Evolutionary conservation across 164 flowering plant species (phyloP).

Genomic region (Amborella trichopoda): DNA sequence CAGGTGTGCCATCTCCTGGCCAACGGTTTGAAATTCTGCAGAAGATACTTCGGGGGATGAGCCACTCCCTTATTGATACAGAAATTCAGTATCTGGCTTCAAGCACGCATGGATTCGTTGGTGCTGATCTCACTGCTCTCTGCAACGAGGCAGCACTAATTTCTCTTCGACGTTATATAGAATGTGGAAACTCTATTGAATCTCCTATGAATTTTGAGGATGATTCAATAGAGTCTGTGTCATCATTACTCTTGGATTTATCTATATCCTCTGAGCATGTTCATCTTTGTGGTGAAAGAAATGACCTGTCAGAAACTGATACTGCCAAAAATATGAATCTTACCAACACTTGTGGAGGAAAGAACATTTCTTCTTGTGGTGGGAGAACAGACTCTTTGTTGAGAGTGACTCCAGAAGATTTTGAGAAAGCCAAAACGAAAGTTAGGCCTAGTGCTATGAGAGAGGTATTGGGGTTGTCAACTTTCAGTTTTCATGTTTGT

Average conservation of each 20-base stretch:
- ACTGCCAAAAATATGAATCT: slow-evolving; percentile 2
- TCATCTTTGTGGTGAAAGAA: slow-evolving; percentile 5
- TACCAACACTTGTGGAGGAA: not conserved
- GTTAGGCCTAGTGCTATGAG: slow-evolving; percentile 98
- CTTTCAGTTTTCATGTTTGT: too few species aligned
- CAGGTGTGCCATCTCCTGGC: slow-evolving; percentile 86
- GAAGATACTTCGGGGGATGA: slow-evolving; percentile 44
- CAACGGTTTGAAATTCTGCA: slow-evolving; percentile 70
- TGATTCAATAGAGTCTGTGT: slow-evolving; percentile 18
- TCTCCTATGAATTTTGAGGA: too few species aligned
- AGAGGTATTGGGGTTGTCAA: slow-evolving; percentile 92
- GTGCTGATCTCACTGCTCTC: slow-evolving; percentile 86
- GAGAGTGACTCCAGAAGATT: slow-evolving; percentile 47
- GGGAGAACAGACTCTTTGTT: slow-evolving; percentile 17
- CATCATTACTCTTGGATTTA: slow-evolving; percentile 16
- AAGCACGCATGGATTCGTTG: slow-evolving; percentile 89
- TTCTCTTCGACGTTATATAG: slow-evolving; percentile 48
- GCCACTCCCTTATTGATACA: slow-evolving; percentile 44
- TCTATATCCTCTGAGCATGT: slow-evolving; percentile 12
- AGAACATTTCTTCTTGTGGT: not conserved
- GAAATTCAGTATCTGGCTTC: slow-evolving; percentile 55
- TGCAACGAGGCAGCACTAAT: slow-evolving; percentile 72
- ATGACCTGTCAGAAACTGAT: not conserved
- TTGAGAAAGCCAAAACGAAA: slow-evolving; percentile 82
- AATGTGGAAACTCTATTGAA: too few species aligned